phyloP scores from a whole-genome alignment of 208 protist species.

The Trypanosoma platydactyli region DNA sequence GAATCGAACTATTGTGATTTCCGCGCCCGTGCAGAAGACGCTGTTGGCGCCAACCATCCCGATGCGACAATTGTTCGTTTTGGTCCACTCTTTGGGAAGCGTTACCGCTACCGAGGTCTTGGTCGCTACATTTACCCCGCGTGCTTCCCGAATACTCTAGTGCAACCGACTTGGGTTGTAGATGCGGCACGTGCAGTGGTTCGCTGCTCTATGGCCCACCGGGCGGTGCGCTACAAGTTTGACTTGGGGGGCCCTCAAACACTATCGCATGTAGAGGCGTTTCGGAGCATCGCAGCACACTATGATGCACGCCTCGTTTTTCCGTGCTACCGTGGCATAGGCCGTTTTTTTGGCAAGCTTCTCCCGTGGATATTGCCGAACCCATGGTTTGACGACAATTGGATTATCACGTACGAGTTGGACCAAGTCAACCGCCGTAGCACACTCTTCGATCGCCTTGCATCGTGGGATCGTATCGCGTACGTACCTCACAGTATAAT shows the following conservation, averaged over 20 bases:
- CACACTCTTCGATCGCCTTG: constrained; percentile 86
- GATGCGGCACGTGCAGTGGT: constrained; percentile 87
- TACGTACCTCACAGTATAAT: constrained; percentile 81
- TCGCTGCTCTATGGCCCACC: constrained; percentile 76
- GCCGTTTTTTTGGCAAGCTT: constrained; percentile 86
- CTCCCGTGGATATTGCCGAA: constrained; percentile 77
- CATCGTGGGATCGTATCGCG: constrained; percentile 85
- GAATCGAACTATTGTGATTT: constrained; percentile 93
- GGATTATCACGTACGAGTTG: constrained; percentile 87
- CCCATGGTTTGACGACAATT: constrained; percentile 92
- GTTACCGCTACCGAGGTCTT: constrained; percentile 89
- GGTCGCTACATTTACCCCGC: constrained; percentile 90
- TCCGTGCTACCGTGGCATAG: constrained; percentile 83
- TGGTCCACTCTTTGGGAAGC: constrained; percentile 86
- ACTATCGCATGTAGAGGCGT: constrained; percentile 80
- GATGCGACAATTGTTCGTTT: constrained; percentile 90
- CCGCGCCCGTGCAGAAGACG: constrained; percentile 86
- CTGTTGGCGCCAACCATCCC: constrained; percentile 87
- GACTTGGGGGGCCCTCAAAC: constrained; percentile 91
- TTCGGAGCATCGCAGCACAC: constrained; percentile 68
- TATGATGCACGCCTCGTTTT: constrained; percentile 76
- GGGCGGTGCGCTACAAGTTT: constrained; percentile 89
- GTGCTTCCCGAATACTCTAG: constrained; percentile 81
- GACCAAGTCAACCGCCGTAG: constrained; percentile 91
- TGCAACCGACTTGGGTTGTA: constrained; percentile 93